Conservation (phyloP, 345 rosid species). For the Balakata baccata region DNA sequence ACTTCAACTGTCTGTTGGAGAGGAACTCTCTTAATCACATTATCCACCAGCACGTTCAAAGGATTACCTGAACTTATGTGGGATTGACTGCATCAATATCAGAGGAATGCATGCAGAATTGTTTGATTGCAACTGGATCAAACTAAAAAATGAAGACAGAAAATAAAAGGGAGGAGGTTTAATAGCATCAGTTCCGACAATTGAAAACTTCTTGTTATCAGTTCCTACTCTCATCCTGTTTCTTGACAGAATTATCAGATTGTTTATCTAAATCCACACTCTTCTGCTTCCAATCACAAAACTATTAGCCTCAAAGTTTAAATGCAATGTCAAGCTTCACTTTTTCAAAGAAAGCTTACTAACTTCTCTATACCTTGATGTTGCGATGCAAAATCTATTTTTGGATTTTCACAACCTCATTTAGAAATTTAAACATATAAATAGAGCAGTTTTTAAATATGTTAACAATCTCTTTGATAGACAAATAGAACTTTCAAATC, state of each 20-base stretch:
- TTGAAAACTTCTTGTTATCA: no score
- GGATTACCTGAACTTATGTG: conserved; percentile 47
- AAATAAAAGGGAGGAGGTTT: background rate
- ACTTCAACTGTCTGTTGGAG: conserved; percentile 40
- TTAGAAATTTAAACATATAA: background rate
- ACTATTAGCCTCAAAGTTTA: background rate
- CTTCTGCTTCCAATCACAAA: background rate
- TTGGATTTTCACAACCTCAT: background rate
- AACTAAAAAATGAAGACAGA: background rate
- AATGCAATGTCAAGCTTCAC: background rate
- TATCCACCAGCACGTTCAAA: conserved; percentile 37
- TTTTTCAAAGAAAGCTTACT: background rate
- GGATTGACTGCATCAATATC: conserved; percentile 7
- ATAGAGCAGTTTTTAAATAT: no score
- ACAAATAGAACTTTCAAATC: background rate
- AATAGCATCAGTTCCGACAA: background rate
- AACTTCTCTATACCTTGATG: background rate
- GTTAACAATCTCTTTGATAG: no score
- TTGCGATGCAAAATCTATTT: background rate
- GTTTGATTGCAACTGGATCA: background rate
- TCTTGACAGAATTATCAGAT: no score
- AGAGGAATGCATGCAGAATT: background rate
- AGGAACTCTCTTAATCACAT: conserved; percentile 47
- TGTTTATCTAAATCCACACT: background rate
- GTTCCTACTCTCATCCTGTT: no score